A percentile compares a stretch with the other conserved stretches of the same genome.
phyloP scores from a whole-genome alignment of 2,329 filamentous ascomycete species.

The Didymella segeticola region DNA sequence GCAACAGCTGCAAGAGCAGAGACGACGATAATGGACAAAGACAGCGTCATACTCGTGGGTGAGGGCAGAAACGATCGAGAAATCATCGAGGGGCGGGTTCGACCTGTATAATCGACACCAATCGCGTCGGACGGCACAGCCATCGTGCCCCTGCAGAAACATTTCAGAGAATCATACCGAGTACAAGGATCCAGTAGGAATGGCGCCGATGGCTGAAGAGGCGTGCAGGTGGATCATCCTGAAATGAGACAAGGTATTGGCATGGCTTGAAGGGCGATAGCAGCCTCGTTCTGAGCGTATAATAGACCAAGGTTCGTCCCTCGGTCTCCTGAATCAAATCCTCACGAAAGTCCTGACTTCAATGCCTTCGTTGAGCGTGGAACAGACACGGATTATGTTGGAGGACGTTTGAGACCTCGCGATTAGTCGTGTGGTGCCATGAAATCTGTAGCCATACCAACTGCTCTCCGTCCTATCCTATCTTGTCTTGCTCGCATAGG shows the following conservation, averaged over 20 bases:
- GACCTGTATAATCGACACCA: conserved; percentile 17
- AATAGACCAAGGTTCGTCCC: background rate
- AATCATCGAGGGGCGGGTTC: background rate
- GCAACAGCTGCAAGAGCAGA: conserved; percentile 22
- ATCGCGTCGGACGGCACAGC: conserved; percentile 3
- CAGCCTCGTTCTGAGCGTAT: background rate
- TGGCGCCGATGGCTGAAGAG: background rate
- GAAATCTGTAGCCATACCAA: background rate
- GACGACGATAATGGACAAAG: conserved; percentile 22
- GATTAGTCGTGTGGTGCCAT: background rate
- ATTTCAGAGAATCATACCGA: background rate
- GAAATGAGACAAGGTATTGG: background rate
- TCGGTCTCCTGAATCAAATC: background rate
- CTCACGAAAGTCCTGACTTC: no score
- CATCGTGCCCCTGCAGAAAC: background rate
- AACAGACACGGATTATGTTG: background rate
- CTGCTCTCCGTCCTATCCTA: background rate
- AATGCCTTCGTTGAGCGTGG: no score
- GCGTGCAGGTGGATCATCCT: background rate
- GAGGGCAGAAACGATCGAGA: background rate
- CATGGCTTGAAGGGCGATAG: background rate
- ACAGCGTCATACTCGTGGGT: conserved; percentile 15
- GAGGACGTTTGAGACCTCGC: background rate
- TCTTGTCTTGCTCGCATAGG: background rate
- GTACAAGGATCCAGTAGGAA: background rate